These are phyloP conservation scores for Fusarium nanum DNA, from an alignment of 2,329 filamentous ascomycete species.

Conservation along the genomic window DNA sequence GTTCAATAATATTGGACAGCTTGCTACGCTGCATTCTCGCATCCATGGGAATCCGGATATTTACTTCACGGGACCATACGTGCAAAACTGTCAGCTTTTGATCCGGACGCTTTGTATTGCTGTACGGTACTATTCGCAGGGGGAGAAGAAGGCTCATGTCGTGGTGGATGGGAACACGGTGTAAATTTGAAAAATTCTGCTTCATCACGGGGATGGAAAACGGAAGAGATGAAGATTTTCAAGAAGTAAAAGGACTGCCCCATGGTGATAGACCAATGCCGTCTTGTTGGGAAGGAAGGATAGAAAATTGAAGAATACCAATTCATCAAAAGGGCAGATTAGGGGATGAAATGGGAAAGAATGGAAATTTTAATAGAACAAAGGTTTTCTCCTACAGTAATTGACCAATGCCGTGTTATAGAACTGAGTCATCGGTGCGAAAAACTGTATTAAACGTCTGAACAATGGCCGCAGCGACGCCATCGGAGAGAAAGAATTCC, in stretches of 20 bases:
- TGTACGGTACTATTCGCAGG: conserved; percentile 29
- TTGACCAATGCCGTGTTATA: background rate
- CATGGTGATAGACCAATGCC: background rate
- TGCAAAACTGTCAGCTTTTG: conserved; percentile 92
- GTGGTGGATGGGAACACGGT: background rate
- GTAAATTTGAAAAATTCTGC: background rate
- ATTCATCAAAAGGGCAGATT: background rate
- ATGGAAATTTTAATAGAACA: background rate
- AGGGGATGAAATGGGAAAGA: accelerated
- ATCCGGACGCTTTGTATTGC: conserved; percentile 81
- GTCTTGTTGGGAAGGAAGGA: background rate
- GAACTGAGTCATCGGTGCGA: background rate
- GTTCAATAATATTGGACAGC: conserved; percentile 97
- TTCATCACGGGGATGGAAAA: background rate
- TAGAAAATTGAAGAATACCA: background rate
- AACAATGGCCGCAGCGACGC: background rate
- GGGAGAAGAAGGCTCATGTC: conserved; percentile 27
- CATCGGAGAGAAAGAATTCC: background rate
- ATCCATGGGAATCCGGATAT: conserved; percentile 93
- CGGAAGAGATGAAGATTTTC: background rate
- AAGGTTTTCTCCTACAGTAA: background rate
- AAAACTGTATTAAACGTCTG: background rate
- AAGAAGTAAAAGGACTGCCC: background rate
- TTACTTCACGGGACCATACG: conserved; percentile 97
- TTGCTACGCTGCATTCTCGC: conserved; percentile 93